phyloP scores from a whole-genome alignment of 345 rosid genomes.

The Triadica sebifera region DNA sequence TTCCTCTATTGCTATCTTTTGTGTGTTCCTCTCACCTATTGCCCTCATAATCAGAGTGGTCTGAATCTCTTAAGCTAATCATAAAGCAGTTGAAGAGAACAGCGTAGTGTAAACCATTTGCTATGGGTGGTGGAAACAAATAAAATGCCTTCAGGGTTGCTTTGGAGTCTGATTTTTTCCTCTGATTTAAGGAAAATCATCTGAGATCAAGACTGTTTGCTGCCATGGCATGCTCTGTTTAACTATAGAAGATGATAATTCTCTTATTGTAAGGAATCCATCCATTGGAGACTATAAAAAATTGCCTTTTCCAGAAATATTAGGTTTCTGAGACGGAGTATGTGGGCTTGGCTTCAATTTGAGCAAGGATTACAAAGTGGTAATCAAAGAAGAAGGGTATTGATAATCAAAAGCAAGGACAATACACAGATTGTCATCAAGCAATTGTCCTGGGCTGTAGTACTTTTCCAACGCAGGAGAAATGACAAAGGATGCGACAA shows the following conservation, averaged over 20 bases:
- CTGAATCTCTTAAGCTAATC: neutral
- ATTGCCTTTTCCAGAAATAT: neutral
- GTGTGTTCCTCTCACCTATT: neutral
- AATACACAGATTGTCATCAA: too few relatives aligned
- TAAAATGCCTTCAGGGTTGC: conserved; percentile 3
- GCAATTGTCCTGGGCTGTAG: too few relatives aligned
- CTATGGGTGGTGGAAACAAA: neutral
- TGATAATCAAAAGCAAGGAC: too few relatives aligned
- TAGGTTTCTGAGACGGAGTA: neutral
- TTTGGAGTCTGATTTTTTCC: neutral
- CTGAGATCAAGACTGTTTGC: neutral
- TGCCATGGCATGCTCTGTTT: conserved; percentile 17
- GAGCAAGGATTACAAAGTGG: conserved; percentile 13
- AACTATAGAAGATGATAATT: neutral
- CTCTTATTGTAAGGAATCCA: conserved; percentile 9
- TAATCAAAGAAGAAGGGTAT: neutral
- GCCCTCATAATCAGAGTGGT: neutral
- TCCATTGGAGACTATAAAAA: neutral
- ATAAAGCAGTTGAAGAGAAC: too few relatives aligned
- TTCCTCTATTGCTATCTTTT: neutral
- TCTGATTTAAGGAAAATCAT: neutral
- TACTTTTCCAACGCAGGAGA: too few relatives aligned
- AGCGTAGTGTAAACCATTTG: neutral
- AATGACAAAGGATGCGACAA: too few relatives aligned
- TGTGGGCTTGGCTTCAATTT: conserved; percentile 11